Percentiles rank a stretch among this genome's conserved stretches.
phyloP scores from a whole-genome alignment of 768 basidiomycete species.

The Ramaria rubella region DNA sequence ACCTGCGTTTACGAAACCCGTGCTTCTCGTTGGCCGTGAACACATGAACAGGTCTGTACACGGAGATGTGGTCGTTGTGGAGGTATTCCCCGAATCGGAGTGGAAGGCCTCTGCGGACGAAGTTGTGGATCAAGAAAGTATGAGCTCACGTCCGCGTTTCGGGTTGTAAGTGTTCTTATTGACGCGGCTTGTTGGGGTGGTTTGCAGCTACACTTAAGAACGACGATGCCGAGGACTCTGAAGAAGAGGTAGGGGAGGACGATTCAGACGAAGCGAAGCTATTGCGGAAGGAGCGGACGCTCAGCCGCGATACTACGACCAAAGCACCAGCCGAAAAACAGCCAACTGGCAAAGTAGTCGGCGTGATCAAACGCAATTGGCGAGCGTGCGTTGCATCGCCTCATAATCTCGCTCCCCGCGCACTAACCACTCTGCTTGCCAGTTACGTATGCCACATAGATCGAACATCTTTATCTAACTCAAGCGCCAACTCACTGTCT shows the following conservation, averaged over 20 bases:
- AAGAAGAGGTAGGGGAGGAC: constrained; percentile 45
- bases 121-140: constrained; percentile 90
- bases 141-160: constrained; percentile 17
- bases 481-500: constrained; percentile 69
- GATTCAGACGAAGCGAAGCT: constrained; percentile 32
- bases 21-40: constrained; percentile 81
- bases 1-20: constrained; percentile 63
- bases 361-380: constrained; percentile 94
- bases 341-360: constrained; percentile 88
- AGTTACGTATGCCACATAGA: constrained; percentile 96
- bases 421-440: constrained; percentile 4
- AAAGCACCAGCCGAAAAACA: constrained; percentile 51
- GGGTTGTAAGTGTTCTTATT: neutral
- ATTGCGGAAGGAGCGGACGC: constrained; percentile 37
- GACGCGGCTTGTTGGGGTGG: too few relatives aligned
- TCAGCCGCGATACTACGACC: constrained; percentile 20
- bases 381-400: constrained; percentile 57
- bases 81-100: constrained; percentile 77
- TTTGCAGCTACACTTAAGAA: constrained; percentile 70
- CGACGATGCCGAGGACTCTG: constrained; percentile 78
- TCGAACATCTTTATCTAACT: constrained; percentile 75
- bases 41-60: constrained; percentile 95
- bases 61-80: constrained; percentile 87
- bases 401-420: constrained; percentile 3
- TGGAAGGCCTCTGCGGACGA: constrained; percentile 93